Conservation (phyloP, 78 protist species). For the Capsaspora owczarzaki region DNA sequence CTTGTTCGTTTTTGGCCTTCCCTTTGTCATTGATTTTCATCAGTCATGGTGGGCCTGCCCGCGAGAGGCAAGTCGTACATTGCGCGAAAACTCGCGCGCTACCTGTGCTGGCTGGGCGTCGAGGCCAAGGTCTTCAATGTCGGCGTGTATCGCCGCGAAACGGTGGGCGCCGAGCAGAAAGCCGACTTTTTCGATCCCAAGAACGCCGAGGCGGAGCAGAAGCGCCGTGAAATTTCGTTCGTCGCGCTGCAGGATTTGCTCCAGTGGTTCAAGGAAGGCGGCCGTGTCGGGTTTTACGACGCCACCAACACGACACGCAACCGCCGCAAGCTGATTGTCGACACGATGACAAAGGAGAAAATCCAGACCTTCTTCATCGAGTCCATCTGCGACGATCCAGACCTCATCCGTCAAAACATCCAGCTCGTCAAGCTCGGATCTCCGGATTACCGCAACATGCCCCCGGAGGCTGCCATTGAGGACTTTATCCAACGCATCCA, state of each 20-base stretch:
- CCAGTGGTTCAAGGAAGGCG: not conserved
- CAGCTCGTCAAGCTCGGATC: constrained; percentile 37
- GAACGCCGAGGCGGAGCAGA: not conserved
- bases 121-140: constrained; percentile 10
- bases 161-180: not conserved
- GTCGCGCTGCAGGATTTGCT: not conserved
- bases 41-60: constrained; percentile 74
- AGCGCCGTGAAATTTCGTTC: not conserved
- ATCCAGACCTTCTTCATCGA: constrained; percentile 16
- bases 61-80: constrained; percentile 76
- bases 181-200: constrained; percentile 9
- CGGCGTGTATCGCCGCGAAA: constrained; percentile 9
- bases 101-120: constrained; percentile 64
- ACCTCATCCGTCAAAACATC: constrained; percentile 51
- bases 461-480: constrained; percentile 43
- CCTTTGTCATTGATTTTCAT: too few relatives aligned
- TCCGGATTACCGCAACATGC: constrained; percentile 57
- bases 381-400: constrained; percentile 37
- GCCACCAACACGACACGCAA: constrained; percentile 65
- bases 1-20: too few relatives aligned
- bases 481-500: constrained; percentile 41
- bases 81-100: constrained; percentile 49
- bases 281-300: constrained; percentile 58
- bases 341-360: not conserved
- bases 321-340: constrained; percentile 28